These are phyloP conservation scores for Lanmaoa pseudosensibilis DNA, from an alignment of 768 basidiomycete species.

Conservation along the genomic window DNA sequence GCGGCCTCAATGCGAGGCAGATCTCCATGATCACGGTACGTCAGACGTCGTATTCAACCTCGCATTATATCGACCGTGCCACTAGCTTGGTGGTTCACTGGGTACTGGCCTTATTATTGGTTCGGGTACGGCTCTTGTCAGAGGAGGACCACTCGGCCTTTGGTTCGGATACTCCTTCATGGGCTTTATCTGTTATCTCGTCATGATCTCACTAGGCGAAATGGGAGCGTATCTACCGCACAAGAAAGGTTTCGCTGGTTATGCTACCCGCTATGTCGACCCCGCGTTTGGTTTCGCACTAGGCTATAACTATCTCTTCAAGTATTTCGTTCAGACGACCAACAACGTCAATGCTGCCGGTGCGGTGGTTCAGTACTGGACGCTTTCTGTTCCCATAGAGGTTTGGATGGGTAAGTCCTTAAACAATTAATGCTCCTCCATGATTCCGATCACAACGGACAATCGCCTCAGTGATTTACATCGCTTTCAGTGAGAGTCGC, in stretches of 20 bases:
- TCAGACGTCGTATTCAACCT: background rate
- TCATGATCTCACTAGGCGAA: slow-evolving; percentile 50
- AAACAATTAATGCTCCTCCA: background rate
- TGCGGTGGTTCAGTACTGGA: slow-evolving; percentile 52
- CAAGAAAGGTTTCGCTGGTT: slow-evolving; percentile 58
- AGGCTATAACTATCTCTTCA: slow-evolving; percentile 51
- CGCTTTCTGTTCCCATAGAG: slow-evolving; percentile 41
- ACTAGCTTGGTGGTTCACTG: slow-evolving; percentile 48
- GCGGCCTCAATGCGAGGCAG: slow-evolving; percentile 51
- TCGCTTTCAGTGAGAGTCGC: slow-evolving; percentile 48
- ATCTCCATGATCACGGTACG: slow-evolving; percentile 57
- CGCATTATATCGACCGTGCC: background rate
- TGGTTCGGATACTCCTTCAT: slow-evolving; percentile 46
- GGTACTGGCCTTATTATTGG: slow-evolving; percentile 58
- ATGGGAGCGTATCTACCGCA: slow-evolving; percentile 49
- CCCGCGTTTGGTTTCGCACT: slow-evolving; percentile 64
- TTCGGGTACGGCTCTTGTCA: slow-evolving; percentile 56
- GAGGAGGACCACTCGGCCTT: slow-evolving; percentile 53
- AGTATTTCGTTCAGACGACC: slow-evolving; percentile 64
- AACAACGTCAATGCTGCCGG: slow-evolving; percentile 67
- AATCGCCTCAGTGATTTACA: slow-evolving; percentile 51
- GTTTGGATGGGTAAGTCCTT: slow-evolving; percentile 56
- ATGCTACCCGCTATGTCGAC: slow-evolving; percentile 65
- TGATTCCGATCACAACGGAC: slow-evolving; percentile 3
- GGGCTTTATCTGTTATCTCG: slow-evolving; percentile 57